Evolutionary conservation across 2,329 filamentous ascomycete genomes (phyloP), one percentile per base, ranked within the genome.

Genomic region (Sporothrix brasiliensis): DNA sequence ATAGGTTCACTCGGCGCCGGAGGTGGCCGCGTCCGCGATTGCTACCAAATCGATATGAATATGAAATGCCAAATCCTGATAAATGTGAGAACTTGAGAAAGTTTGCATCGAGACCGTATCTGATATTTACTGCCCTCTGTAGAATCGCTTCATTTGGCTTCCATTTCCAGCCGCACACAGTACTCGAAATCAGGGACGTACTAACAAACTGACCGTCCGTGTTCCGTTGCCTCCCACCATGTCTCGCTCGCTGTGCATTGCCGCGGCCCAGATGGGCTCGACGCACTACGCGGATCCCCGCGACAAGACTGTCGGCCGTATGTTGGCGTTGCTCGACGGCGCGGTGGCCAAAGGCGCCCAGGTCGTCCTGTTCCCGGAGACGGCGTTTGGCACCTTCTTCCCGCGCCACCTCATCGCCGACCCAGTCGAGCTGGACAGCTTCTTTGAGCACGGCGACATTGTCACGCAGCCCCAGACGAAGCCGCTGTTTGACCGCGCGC

Each of bases 381-480:
- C 81, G 21, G 82, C 85, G 16, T 80, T 87, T 24, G 86, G 84
- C 2, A 87, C 85, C 0, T 87, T 88, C 79, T 87, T 87, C 75
- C 85, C 85, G 0, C 81, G 84, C 2, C 81, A 85, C 73, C 77
- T 86, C 47, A 82, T 86, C 72, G 75, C 79, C 14, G 81, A 83
- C 70, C 77, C 79, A 24, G 80, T 84, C 53, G 77, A 87, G 14
- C 83, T 83, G 66, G 74, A 76, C 24, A 86, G 52, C 16, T 74
- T 83, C 77, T 87, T 87, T 75, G 86, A 87, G 73, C 80, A 81
- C 71, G 79, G 78, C 70, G 78, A 78, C 47, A 75, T 83, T 30
- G 76, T 79, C 3, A 77, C 80, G 5, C 79, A 83, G 3, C 76
- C 81, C 3, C 81, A 84, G 72, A 81, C 82, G 6, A 82, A 82